phyloP scores from a whole-genome alignment of 1,284 basidiomycete species.

The Microbotryum violaceum region DNA sequence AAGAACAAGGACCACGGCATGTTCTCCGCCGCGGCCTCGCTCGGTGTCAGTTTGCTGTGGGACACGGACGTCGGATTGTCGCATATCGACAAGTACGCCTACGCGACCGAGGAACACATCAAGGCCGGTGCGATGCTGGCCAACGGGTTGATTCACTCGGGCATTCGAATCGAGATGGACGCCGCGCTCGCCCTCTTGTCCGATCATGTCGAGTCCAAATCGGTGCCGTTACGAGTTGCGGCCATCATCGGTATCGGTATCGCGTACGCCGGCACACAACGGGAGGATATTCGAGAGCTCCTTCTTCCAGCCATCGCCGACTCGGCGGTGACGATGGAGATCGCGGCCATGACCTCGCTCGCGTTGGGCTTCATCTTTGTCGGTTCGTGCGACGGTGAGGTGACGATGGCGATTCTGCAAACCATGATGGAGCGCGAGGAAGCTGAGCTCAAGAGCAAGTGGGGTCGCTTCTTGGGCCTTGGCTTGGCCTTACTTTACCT shows the following conservation, averaged over 20 bases:
- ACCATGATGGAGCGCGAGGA: constrained; percentile 83
- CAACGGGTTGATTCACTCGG: constrained; percentile 84
- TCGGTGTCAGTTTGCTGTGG: constrained; percentile 91
- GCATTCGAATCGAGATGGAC: constrained; percentile 87
- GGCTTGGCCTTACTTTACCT: constrained; percentile 88
- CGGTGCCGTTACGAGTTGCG: constrained; percentile 71
- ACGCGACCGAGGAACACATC: constrained; percentile 92
- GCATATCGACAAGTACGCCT: constrained; percentile 97
- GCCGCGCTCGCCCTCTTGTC: constrained; percentile 83
- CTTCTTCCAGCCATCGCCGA: constrained; percentile 76
- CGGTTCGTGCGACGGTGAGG: constrained; percentile 89
- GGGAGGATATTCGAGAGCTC: constrained; percentile 72
- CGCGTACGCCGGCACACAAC: constrained; percentile 86
- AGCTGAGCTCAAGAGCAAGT: constrained; percentile 75
- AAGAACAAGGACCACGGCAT: constrained; percentile 99
- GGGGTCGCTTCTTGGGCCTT: constrained; percentile 83
- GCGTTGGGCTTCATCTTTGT: constrained; percentile 93
- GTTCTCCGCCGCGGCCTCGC: constrained; percentile 90
- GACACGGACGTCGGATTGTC: constrained; percentile 90
- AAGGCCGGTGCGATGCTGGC: constrained; percentile 95
- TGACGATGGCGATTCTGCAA: constrained; percentile 82
- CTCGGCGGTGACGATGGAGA: constrained; percentile 76
- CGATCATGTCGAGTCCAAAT: constrained; percentile 86
- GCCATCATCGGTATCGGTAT: constrained; percentile 85
- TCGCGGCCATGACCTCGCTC: constrained; percentile 75